These are phyloP conservation scores for Cordyceps cateniannulata DNA, from an alignment of 2,329 filamentous ascomycete genomes.

Conservation along the genomic window DNA sequence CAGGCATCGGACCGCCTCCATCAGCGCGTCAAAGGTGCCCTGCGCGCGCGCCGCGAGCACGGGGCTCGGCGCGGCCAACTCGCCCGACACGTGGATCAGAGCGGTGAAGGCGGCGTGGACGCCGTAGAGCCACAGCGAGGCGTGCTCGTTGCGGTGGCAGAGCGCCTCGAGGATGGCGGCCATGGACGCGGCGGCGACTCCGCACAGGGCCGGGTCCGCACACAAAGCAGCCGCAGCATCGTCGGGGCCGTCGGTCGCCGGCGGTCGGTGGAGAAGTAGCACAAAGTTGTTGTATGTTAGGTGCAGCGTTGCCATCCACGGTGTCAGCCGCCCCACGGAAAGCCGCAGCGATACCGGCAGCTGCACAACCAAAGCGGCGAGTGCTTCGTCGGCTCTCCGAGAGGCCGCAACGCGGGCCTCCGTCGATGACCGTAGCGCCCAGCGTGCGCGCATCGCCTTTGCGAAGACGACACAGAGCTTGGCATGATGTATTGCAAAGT, in stretches of 20 bases:
- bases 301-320: constrained; percentile 27
- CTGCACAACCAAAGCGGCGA: constrained; percentile 24
- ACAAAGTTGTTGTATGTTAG: constrained; percentile 30
- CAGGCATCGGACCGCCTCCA: constrained; percentile 23
- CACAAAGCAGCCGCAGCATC: not conserved
- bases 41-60: not conserved
- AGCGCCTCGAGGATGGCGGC: constrained; percentile 26
- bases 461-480: constrained; percentile 45
- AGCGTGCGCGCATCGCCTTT: constrained; percentile 25
- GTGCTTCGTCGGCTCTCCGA: constrained; percentile 23
- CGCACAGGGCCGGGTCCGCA: constrained; percentile 21
- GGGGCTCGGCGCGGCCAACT: not conserved
- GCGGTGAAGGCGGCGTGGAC: constrained; percentile 27
- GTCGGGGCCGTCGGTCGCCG: constrained; percentile 20
- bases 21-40: constrained; percentile 19
- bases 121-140: constrained; percentile 23
- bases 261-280: constrained; percentile 27
- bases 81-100: constrained; percentile 15
- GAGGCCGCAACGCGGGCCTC: constrained; percentile 20
- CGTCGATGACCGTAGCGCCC: constrained; percentile 12
- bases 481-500: constrained; percentile 42
- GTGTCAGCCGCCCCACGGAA: constrained; percentile 17
- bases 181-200: constrained; percentile 22
- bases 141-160: constrained; percentile 17
- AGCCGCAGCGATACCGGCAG: constrained; percentile 23